phyloP scores from a whole-genome alignment of 1,284 basidiomycete genomes.

The Cutaneotrichosporon mucoides region DNA sequence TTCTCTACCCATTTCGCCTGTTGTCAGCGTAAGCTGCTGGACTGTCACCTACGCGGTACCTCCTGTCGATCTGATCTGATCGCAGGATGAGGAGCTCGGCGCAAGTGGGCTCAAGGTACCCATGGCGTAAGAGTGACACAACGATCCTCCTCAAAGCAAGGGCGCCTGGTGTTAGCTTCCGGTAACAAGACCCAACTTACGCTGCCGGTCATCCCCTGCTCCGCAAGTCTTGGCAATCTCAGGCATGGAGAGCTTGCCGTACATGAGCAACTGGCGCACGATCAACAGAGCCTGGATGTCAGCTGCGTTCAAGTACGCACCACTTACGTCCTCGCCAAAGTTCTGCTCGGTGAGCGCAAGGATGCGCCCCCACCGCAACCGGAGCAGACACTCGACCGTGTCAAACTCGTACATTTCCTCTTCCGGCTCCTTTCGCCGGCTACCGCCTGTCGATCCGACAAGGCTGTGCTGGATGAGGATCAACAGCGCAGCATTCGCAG shows the following conservation, averaged over 20 bases:
- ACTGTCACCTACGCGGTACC: conserved; percentile 24
- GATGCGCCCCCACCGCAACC: conserved; percentile 73
- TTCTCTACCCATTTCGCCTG: conserved; percentile 26
- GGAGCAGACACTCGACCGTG: conserved; percentile 68
- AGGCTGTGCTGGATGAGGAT: conserved; percentile 89
- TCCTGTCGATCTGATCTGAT: conserved; percentile 30
- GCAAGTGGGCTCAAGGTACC: conserved; percentile 30
- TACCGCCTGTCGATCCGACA: conserved; percentile 70
- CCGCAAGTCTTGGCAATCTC: conserved; percentile 29
- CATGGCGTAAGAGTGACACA: conserved; percentile 22
- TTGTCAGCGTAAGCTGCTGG: background rate
- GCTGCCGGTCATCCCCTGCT: conserved; percentile 2
- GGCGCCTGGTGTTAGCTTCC: background rate
- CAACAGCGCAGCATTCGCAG: conserved; percentile 61
- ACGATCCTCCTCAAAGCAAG: conserved; percentile 5
- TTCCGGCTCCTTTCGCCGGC: conserved; percentile 55
- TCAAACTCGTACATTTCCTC: conserved; percentile 64
- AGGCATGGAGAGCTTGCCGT: conserved; percentile 74
- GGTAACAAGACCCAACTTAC: background rate
- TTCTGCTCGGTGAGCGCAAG: conserved; percentile 67
- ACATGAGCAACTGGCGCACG: conserved; percentile 69
- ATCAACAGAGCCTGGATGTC: conserved; percentile 63
- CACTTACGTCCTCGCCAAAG: conserved; percentile 65
- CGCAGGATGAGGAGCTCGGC: conserved; percentile 31
- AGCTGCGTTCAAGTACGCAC: background rate